Conservation (phyloP, 768 basidiomycete genomes). For the Amanita brunnescens region DNA sequence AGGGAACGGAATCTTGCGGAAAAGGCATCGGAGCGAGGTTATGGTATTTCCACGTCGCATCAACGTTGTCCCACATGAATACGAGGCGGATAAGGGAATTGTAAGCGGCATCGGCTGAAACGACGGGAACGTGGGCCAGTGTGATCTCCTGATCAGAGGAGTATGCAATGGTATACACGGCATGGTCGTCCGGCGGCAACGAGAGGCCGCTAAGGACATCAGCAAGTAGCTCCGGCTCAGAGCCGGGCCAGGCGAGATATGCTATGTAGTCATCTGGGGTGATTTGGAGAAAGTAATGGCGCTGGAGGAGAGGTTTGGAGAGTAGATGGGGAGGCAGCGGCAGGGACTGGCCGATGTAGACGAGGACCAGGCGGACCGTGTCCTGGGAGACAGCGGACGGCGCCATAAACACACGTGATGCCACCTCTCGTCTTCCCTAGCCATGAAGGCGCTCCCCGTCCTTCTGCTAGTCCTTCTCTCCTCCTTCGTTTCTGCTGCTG, state of each 20-base stretch:
- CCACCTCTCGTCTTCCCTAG: slow-evolving; percentile 16
- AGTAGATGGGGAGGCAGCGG: slow-evolving; percentile 56
- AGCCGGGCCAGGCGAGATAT: slow-evolving; percentile 65
- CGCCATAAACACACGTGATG: slow-evolving; percentile 12
- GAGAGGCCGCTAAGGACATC: slow-evolving; percentile 31
- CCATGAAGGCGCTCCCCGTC: slow-evolving; percentile 16
- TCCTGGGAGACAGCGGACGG: slow-evolving; percentile 22
- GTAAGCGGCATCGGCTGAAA: slow-evolving; percentile 18
- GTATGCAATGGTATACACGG: slow-evolving; percentile 22
- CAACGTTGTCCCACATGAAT: slow-evolving; percentile 53
- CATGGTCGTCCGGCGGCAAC: slow-evolving; percentile 22
- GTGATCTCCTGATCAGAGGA: slow-evolving; percentile 40
- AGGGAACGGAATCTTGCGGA: slow-evolving; percentile 33
- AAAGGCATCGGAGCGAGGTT: slow-evolving; percentile 65
- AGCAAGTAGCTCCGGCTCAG: slow-evolving; percentile 18
- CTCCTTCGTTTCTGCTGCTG: slow-evolving; percentile 3
- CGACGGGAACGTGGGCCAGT: slow-evolving; percentile 50
- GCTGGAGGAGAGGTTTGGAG: slow-evolving; percentile 48
- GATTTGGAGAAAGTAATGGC: slow-evolving; percentile 57
- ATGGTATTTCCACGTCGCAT: slow-evolving; percentile 57
- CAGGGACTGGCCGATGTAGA: slow-evolving; percentile 45
- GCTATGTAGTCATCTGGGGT: slow-evolving; percentile 37
- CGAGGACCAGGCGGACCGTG: slow-evolving; percentile 39
- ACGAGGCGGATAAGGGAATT: slow-evolving; percentile 43
- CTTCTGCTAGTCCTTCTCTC: slow-evolving; percentile 1